Percentiles rank a stretch among this genome's conserved stretches.
Conservation (phyloP, 148 eudicot species). For the Euryodendron excelsum region DNA sequence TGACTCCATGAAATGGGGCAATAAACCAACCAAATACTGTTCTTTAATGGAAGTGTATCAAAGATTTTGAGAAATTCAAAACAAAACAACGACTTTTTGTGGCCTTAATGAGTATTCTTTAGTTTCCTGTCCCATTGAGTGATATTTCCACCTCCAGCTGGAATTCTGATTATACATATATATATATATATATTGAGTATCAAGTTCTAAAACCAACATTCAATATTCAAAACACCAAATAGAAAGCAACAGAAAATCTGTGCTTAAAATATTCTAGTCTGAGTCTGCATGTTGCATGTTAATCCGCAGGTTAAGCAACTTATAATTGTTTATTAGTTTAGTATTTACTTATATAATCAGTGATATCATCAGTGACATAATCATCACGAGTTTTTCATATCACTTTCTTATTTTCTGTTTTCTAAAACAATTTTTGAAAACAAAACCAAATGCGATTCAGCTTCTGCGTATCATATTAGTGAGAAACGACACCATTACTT, state of each 20-base stretch:
- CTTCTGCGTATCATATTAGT: too few relatives aligned
- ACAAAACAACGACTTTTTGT: neutral
- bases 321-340: neutral
- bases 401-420: too few relatives aligned
- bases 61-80: neutral
- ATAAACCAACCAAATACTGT: neutral
- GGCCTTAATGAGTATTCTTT: neutral
- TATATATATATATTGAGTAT: too few relatives aligned
- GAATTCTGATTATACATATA: neutral
- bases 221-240: neutral
- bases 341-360: neutral
- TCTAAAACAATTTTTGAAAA: too few relatives aligned
- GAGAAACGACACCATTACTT: too few relatives aligned
- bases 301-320: neutral
- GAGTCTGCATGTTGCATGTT: neutral
- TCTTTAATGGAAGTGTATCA: neutral
- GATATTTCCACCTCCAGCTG: neutral
- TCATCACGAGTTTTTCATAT: too few relatives aligned
- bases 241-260: neutral
- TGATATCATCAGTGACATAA: too few relatives aligned
- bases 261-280: neutral
- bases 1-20: neutral
- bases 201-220: neutral
- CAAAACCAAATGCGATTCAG: too few relatives aligned
- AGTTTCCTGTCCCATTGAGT: neutral